Base-by-base conservation (phyloP, 176 grass and related monocot species). In the Elymus sibiricus region DNA sequence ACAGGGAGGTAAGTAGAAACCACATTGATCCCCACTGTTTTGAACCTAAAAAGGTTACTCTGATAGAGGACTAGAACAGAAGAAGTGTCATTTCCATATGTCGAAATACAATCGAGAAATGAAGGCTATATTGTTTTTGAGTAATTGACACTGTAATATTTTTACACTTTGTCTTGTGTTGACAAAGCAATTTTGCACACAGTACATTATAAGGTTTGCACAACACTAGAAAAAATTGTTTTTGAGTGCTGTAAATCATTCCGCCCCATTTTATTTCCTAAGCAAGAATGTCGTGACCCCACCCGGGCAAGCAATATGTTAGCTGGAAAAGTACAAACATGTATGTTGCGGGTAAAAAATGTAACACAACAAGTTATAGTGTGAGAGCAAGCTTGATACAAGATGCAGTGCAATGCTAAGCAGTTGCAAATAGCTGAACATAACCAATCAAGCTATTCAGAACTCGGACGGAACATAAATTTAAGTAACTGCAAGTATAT, bases 1-100 rank as follows among this genome's bases (percentile, higher is more conserved):
- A 80, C 84, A 80, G 60, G 32, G 47, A 91, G 76, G 85, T 15
- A 64, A 6, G n/a, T 22, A 22, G 85, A 71, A 76, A 64, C 9
- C 29, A 85, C 51, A 76, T 70, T 6, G 16, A 47, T 49, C 67
- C 24, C 26, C 43, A 46, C 43, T 46, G 19, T 58, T 22, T 58
- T 58, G 55, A 58, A 58, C 55, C 53, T 22, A 22, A 58, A 58
- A 22, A 1, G 31, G 56, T 67, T 66, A 11, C 78, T 27, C 0
- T 58, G 84, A 29, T 26, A 80, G 42, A 22, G 1, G 5, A 66
- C 2, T 16, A 29, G 11, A 59, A 59, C 26, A 61, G 15, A 19
- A 49, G 7, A 19, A 25, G 29, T 67, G 9, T 4, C 27, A 88
- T 84, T 70, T 47, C 14, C 6, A 26, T 51, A 17, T 51, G 76